These are phyloP conservation scores for Cercis canadensis DNA, from an alignment of 306 rosid species.

Conservation along the genomic window DNA sequence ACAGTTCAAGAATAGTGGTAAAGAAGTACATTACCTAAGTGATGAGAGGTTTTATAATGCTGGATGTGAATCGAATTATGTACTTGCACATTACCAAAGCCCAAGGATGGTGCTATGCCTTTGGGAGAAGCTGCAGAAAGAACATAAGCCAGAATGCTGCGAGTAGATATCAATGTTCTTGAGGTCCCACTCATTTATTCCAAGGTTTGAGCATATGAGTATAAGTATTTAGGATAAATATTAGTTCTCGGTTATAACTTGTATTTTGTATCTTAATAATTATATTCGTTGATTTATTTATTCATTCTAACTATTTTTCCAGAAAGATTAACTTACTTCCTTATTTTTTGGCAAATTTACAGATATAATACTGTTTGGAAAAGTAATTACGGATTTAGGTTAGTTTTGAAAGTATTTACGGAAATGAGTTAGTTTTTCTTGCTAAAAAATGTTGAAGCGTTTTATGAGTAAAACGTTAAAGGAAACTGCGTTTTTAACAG, in stretches of 20 bases:
- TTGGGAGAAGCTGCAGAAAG: conserved; percentile 89
- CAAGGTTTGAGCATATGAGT: conserved; percentile 24
- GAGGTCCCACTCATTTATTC: not conserved
- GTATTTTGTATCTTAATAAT: conserved; percentile 19
- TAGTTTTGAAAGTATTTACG: too few relatives aligned
- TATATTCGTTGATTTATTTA: conserved; percentile 43
- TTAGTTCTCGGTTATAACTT: too few relatives aligned
- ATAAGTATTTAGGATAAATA: too few relatives aligned
- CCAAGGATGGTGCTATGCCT: conserved; percentile 87
- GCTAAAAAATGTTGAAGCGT: too few relatives aligned
- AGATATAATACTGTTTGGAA: too few relatives aligned
- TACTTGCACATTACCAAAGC: conserved; percentile 86
- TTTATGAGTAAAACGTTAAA: too few relatives aligned
- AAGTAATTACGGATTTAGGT: too few relatives aligned
- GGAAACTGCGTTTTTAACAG: too few relatives aligned
- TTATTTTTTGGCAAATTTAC: too few relatives aligned
- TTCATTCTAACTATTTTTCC: conserved; percentile 25
- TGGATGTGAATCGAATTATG: conserved; percentile 77
- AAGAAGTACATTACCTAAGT: conserved; percentile 66
- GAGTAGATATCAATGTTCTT: conserved; percentile 53
- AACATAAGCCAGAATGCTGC: conserved; percentile 66
- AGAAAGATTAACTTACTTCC: not conserved
- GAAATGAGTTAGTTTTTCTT: too few relatives aligned
- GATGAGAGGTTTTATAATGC: conserved; percentile 87
- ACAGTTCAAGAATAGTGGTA: conserved; percentile 65